These are phyloP conservation scores for Saccharomycopsis sp. DNA, from an alignment of 805 yeast species.

Conservation along the genomic window DNA sequence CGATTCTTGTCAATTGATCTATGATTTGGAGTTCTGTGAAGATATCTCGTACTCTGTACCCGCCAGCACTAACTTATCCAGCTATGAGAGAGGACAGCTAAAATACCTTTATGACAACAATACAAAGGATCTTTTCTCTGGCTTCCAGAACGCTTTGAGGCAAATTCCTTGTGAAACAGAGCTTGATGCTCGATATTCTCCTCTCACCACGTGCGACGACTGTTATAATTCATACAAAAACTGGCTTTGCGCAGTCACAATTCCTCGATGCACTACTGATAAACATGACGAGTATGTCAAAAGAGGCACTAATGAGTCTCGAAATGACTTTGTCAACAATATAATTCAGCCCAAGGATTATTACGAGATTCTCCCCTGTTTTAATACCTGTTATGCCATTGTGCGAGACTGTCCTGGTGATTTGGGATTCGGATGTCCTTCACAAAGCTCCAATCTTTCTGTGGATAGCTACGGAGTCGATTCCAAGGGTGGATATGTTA, in stretches of 20 bases:
- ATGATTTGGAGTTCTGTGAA: conserved; percentile 67
- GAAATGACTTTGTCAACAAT: conserved; percentile 54
- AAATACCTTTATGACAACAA: conserved; percentile 54
- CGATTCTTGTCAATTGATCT: conserved; percentile 65
- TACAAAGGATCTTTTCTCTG: conserved; percentile 49
- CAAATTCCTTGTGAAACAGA: conserved; percentile 70
- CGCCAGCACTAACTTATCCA: conserved; percentile 33
- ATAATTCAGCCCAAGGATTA: conserved; percentile 54
- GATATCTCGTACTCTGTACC: conserved; percentile 89
- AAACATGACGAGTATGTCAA: conserved; percentile 37
- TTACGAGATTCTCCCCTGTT: conserved; percentile 82
- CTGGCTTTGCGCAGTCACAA: conserved; percentile 86
- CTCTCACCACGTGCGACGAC: conserved; percentile 63
- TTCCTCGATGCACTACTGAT: conserved; percentile 74
- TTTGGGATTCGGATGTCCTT: conserved; percentile 74
- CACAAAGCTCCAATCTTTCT: neutral
- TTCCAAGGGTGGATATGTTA: neutral
- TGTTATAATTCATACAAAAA: conserved; percentile 66
- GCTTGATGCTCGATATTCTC: conserved; percentile 62
- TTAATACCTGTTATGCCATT: conserved; percentile 69
- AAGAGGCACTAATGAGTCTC: conserved; percentile 44
- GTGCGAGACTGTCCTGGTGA: conserved; percentile 79
- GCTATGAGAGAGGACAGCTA: conserved; percentile 28
- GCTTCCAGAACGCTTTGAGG: conserved; percentile 71
- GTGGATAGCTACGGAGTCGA: neutral